Evolutionary conservation across 441 rosid genomes (phyloP).

Genomic region (Adansonia grandidieri): DNA sequence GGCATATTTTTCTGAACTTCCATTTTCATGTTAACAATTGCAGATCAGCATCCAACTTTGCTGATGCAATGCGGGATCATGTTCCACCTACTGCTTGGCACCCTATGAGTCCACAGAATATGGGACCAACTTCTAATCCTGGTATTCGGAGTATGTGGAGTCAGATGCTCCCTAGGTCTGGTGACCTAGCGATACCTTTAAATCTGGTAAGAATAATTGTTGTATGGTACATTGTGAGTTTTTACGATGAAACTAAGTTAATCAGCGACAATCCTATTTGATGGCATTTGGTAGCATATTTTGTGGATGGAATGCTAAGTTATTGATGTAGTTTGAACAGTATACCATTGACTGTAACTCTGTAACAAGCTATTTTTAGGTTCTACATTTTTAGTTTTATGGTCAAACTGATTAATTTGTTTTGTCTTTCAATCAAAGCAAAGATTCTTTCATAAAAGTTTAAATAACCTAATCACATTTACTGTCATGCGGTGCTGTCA

Average conservation of each 20-base stretch:
- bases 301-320: background rate
- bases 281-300: background rate
- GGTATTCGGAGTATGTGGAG: conserved; percentile 55
- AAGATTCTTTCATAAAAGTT: background rate
- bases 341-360: background rate
- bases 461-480: background rate
- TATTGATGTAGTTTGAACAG: background rate
- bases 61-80: conserved; percentile 56
- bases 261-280: background rate
- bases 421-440: conserved; percentile 7
- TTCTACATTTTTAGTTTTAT: background rate
- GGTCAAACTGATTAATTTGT: background rate
- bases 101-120: conserved; percentile 60
- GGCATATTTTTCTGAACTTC: conserved; percentile 13
- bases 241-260: background rate
- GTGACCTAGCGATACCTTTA: conserved; percentile 56
- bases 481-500: background rate
- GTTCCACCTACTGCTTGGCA: conserved; percentile 67
- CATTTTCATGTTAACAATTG: conserved; percentile 28
- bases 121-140: conserved; percentile 57
- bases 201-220: conserved; percentile 60
- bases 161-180: conserved; percentile 65
- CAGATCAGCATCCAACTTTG: conserved; percentile 64
- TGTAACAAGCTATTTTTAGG: conserved; percentile 4
- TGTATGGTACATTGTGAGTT: conserved; percentile 1